Evolutionary conservation across 495 filamentous ascomycete genomes (phyloP).

Genomic region (Hypoxylon fuscum): DNA sequence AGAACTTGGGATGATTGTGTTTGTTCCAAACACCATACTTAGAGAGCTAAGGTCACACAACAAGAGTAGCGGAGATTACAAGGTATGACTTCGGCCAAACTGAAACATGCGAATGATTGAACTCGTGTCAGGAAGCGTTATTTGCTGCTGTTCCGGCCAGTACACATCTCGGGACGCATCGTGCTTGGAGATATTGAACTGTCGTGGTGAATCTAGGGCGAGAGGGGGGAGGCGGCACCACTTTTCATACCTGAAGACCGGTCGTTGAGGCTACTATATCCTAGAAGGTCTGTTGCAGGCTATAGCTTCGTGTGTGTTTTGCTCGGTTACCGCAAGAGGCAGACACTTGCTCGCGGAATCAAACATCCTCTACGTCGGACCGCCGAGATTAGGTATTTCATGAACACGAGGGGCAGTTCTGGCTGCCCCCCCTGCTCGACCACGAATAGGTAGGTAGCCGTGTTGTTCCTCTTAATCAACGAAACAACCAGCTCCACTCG

Average conservation of each 20-base stretch:
- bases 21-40: conserved; percentile 35
- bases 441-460: no score
- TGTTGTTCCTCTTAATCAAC: no score
- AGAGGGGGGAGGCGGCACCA: no score
- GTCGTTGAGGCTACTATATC: no score
- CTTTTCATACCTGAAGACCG: no score
- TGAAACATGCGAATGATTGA: conserved; percentile 33
- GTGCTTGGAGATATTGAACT: background rate
- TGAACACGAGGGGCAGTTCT: conserved; percentile 10
- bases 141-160: conserved; percentile 19
- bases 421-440: no score
- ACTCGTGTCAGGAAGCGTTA: conserved; percentile 36
- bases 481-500: no score
- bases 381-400: conserved; percentile 18
- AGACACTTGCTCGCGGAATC: conserved; percentile 23
- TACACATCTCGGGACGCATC: background rate
- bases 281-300: background rate
- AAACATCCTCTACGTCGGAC: conserved; percentile 13
- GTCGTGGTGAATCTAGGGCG: no score
- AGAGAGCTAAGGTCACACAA: conserved; percentile 27
- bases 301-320: background rate
- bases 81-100: conserved; percentile 34
- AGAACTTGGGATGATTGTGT: conserved; percentile 22
- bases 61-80: conserved; percentile 31
- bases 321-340: conserved; percentile 11